A percentile compares a stretch with the other conserved stretches of the same genome.
Evolutionary conservation across 2,329 filamentous ascomycete species (phyloP).

Genomic region (Helotiales sp.): DNA sequence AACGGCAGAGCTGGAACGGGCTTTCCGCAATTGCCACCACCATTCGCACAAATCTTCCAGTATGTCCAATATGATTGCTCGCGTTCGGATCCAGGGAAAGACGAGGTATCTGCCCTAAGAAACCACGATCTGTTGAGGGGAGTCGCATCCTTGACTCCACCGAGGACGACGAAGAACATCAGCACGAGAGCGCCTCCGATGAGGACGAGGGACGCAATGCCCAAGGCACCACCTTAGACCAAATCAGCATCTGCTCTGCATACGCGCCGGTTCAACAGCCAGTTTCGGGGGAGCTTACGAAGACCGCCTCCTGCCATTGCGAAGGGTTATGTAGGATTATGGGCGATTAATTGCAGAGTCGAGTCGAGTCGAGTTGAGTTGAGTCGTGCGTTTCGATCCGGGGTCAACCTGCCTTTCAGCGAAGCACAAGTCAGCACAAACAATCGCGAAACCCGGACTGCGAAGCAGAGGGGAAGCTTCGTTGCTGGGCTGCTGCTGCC

Average conservation of each 20-base stretch:
- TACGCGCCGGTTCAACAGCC: not conserved
- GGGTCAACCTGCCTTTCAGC: constrained; percentile 10
- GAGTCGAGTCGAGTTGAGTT: not conserved
- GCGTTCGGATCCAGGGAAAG: constrained; percentile 69
- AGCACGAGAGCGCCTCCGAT: constrained; percentile 65
- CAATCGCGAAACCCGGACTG: constrained; percentile 20
- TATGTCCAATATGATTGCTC: constrained; percentile 83
- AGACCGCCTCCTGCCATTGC: constrained; percentile 24
- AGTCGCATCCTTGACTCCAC: constrained; percentile 57
- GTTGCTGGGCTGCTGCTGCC: not conserved
- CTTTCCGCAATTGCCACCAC: constrained; percentile 67
- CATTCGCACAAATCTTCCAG: constrained; percentile 78
- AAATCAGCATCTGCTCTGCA: constrained; percentile 7
- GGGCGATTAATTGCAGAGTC: not conserved
- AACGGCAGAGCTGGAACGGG: constrained; percentile 69
- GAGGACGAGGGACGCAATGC: constrained; percentile 63
- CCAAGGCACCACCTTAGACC: constrained; percentile 58
- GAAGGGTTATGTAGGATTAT: constrained; percentile 12
- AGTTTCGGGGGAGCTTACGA: constrained; percentile 16
- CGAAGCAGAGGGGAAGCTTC: not conserved
- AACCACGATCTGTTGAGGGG: constrained; percentile 83
- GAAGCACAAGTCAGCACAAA: constrained; percentile 18
- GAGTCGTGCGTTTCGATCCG: too few species aligned
- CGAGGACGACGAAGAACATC: constrained; percentile 69
- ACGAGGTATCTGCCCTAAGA: constrained; percentile 76